Evolutionary conservation across 2,329 filamentous ascomycete genomes (phyloP).

Genomic region (Exophiala alcalophila): DNA sequence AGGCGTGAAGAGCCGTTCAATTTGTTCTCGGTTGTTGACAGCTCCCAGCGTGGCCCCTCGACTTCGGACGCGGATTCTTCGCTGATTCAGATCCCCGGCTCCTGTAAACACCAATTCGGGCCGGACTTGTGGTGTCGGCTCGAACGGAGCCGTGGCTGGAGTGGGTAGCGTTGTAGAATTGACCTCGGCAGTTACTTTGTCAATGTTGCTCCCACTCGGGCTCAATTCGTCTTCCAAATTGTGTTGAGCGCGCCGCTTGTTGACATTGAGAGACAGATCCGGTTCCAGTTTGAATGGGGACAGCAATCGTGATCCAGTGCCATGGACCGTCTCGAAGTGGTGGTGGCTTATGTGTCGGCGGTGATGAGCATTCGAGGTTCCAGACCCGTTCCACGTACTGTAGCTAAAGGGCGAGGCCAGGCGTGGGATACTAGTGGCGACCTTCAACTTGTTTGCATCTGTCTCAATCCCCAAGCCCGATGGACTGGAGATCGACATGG

Average conservation of each 20-base stretch:
- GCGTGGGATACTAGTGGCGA: constrained; percentile 37
- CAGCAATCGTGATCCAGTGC: constrained; percentile 42
- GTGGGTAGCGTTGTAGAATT: constrained; percentile 20
- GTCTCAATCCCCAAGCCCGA: constrained; percentile 26
- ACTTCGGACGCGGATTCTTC: constrained; percentile 58
- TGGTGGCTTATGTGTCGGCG: constrained; percentile 35
- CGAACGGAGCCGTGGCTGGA: constrained; percentile 47
- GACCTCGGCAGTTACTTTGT: constrained; percentile 38
- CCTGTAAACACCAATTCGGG: constrained; percentile 31
- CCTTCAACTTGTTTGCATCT: constrained; percentile 24
- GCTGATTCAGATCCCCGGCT: constrained; percentile 48
- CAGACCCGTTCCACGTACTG: constrained; percentile 48
- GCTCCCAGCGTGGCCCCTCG: constrained; percentile 62
- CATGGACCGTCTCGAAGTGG: constrained; percentile 46
- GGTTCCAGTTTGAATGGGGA: constrained; percentile 58
- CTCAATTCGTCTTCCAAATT: constrained; percentile 53
- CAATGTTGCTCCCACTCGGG: constrained; percentile 40
- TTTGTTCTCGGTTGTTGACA: constrained; percentile 49
- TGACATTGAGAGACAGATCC: constrained; percentile 46
- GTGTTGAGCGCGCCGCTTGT: constrained; percentile 58
- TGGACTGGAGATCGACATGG: constrained; percentile 24
- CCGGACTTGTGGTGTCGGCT: constrained; percentile 35
- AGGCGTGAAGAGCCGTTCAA: constrained; percentile 56
- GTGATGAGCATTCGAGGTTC: constrained; percentile 31
- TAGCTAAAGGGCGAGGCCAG: constrained; percentile 51